Evolutionary conservation across 495 filamentous ascomycete genomes (phyloP), one percentile per base, ranked within the genome.

Genomic region (Echria macrotheca): DNA sequence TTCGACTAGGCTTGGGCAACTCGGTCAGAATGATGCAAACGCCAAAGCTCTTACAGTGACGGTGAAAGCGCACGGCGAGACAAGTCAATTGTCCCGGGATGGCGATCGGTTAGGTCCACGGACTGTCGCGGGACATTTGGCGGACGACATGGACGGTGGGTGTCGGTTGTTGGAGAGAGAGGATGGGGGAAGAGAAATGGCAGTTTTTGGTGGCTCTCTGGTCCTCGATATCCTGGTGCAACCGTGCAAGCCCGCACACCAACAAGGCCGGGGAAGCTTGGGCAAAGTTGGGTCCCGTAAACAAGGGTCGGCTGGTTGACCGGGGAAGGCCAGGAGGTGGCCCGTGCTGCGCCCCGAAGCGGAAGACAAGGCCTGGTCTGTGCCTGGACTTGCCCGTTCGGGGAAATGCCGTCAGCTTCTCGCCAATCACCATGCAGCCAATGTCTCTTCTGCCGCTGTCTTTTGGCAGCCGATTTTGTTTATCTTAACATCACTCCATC

Each of bases 1-100:
- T 26, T 9, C 15, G n/a, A 37, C 35, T 40, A 44, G 38, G 18
- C 24, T 42, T 22, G 47, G 42, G 11, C 23, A 31, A 36, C 33
- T 42, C 23, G 21, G 23, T 24, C 25, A 29, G 24, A 15, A 31
- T 33, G 33, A 37, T 38, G 37, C n/a, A 18, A 17, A 28, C 12
- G 11, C 7, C 0, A 33, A 36, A 51, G 45, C n/a, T n/a, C 60
- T 64, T 59, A 61, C 61, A 64, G 58, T 52, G 61, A 64, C 61
- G 57, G 55, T n/a, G 18, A 47, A 59, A 59, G 48, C 50, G 22
- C 43, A 43, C 49, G 49, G 33, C 43, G 42, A 55, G 60, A 61
- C 58, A 60, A 55, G 40, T 52, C 58, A 58, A 60, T 61, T 61
- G 60, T 36, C 58, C 50, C 50, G 42, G 43, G 38, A 38, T 22